Conservation (phyloP, 2,329 filamentous ascomycete genomes). For the Cercospora sojina region DNA sequence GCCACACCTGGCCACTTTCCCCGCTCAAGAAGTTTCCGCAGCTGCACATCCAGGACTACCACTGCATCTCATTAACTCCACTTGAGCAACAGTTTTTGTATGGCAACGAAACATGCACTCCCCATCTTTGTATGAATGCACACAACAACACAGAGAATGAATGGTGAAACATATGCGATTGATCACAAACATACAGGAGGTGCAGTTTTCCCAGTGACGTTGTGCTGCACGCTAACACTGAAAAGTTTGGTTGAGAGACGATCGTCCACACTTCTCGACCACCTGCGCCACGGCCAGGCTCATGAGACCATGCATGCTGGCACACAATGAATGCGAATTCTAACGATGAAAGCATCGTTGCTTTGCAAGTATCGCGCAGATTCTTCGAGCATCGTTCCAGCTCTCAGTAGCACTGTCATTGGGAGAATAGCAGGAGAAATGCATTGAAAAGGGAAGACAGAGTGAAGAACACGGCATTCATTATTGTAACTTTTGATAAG, state of each 20-base stretch:
- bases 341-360: background rate
- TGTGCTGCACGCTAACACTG: background rate
- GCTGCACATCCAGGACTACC: background rate
- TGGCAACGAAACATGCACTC: background rate
- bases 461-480: background rate
- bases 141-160: background rate
- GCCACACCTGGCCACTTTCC: background rate
- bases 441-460: background rate
- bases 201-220: background rate
- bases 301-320: background rate
- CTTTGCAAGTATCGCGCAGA: background rate
- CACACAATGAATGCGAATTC: background rate
- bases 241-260: background rate
- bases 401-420: no score
- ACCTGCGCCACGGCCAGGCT: background rate
- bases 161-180: background rate
- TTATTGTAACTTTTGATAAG: background rate
- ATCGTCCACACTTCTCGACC: background rate
- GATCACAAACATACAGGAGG: background rate
- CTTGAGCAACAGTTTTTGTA: background rate
- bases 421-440: background rate
- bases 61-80: background rate
- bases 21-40: background rate
- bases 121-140: background rate
- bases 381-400: background rate